phyloP scores from a whole-genome alignment of 345 rosid species.

The Kernera saxatilis region DNA sequence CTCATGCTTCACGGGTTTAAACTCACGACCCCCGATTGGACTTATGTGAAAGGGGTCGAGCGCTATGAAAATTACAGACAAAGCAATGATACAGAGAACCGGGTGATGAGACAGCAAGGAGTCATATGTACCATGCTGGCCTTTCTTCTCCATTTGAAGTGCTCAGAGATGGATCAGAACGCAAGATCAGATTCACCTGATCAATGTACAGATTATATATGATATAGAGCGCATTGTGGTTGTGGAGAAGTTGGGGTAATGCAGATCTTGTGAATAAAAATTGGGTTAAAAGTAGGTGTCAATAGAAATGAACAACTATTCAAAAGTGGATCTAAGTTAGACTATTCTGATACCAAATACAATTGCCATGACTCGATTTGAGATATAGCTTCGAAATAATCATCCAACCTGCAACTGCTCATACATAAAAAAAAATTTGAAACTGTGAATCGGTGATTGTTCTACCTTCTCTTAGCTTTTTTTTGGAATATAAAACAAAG shows the following conservation, averaged over 20 bases:
- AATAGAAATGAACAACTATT: constrained; percentile 3
- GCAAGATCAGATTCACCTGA: constrained; percentile 20
- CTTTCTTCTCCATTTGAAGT: constrained; percentile 54
- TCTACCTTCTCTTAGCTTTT: constrained; percentile 2
- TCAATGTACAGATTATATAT: constrained; percentile 12
- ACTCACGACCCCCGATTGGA: constrained; percentile 64
- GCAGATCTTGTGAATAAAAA: constrained; percentile 26
- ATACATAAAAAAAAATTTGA: background rate
- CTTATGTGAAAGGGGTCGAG: constrained; percentile 75
- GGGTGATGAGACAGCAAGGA: constrained; percentile 41
- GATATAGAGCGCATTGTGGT: constrained; percentile 1
- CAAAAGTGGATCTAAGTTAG: constrained; percentile 18
- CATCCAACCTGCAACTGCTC: constrained; percentile 14
- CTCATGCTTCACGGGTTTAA: constrained; percentile 77
- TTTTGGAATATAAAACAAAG: background rate
- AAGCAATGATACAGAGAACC: constrained; percentile 40
- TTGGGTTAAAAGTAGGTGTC: constrained; percentile 33
- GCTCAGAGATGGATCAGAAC: constrained; percentile 2
- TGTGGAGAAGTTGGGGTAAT: constrained; percentile 15
- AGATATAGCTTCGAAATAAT: background rate
- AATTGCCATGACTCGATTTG: constrained; percentile 15
- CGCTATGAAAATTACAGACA: constrained; percentile 51
- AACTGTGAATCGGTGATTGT: background rate
- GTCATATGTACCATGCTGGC: constrained; percentile 28
- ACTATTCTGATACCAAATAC: constrained; percentile 9